Evolutionary conservation across 305 asterid species (phyloP).

Genomic region (Rubia tinctorum): DNA sequence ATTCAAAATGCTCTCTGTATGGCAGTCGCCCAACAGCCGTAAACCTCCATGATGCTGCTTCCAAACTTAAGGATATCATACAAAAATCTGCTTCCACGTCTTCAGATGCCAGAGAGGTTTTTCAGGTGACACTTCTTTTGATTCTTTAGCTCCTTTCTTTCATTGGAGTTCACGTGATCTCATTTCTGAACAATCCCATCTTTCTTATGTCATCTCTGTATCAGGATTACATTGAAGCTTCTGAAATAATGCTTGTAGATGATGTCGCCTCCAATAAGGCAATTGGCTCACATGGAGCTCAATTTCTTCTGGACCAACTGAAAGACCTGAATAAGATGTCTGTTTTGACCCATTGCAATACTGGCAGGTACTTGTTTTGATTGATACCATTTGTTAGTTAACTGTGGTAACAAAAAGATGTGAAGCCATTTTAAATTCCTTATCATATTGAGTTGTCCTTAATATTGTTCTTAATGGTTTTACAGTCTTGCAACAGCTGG

Average conservation of each 20-base stretch:
- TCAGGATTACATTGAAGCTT: constrained; percentile 79
- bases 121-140: constrained; percentile 45
- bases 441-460: constrained; percentile 20
- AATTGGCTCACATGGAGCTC: constrained; percentile 81
- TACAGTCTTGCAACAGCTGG: constrained; percentile 96
- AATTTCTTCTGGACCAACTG: constrained; percentile 47
- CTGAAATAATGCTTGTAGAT: constrained; percentile 82
- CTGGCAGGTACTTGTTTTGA: constrained; percentile 63
- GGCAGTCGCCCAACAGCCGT: constrained; percentile 97
- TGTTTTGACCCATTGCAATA: constrained; percentile 93
- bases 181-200: not conserved
- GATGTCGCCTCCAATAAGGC: constrained; percentile 91
- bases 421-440: constrained; percentile 8
- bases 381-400: not conserved
- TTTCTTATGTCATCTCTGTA: not conserved
- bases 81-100: constrained; percentile 48
- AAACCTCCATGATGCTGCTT: constrained; percentile 85
- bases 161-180: not conserved
- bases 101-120: constrained; percentile 49
- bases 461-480: constrained; percentile 21
- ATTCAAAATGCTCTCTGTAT: not conserved
- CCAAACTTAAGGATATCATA: constrained; percentile 63
- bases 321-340: constrained; percentile 40
- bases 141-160: not conserved
- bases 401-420: not conserved